Evolutionary conservation across 208 protist genomes (phyloP).

Genomic region (Trypanosoma scelopori): DNA sequence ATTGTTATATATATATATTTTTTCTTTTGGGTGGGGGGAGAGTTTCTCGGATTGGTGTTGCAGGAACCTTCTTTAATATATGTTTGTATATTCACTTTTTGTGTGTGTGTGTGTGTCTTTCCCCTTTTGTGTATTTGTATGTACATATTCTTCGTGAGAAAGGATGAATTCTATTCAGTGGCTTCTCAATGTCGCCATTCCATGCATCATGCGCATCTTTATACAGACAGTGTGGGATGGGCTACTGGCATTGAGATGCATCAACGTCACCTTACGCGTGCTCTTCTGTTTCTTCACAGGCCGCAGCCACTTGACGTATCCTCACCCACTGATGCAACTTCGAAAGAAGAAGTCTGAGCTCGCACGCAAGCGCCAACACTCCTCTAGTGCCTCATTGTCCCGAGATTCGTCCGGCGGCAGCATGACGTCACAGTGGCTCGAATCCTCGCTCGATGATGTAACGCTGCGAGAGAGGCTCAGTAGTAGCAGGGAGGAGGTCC

Average conservation of each 20-base stretch:
- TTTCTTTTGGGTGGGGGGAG: too few relatives aligned
- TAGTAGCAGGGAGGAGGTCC: neutral
- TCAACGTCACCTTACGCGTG: constrained; percentile 55
- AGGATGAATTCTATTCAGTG: constrained; percentile 22
- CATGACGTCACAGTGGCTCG: neutral
- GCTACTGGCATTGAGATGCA: constrained; percentile 45
- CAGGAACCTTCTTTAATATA: constrained; percentile 22
- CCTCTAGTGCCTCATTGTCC: neutral
- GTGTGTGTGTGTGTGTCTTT: neutral
- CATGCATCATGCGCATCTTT: constrained; percentile 23
- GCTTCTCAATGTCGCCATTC: constrained; percentile 47
- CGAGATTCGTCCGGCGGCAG: neutral
- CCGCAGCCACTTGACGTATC: constrained; percentile 72
- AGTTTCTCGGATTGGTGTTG: too few relatives aligned
- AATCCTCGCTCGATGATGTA: constrained; percentile 2
- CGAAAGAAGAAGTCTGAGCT: constrained; percentile 25
- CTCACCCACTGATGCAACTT: constrained; percentile 29
- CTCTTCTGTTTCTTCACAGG: constrained; percentile 66
- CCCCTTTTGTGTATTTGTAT: constrained; percentile 2
- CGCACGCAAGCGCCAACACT: neutral
- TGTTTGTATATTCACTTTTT: constrained; percentile 5
- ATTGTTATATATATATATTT: neutral
- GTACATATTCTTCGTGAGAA: neutral
- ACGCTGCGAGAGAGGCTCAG: neutral
- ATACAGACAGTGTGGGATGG: constrained; percentile 49